Conservation (phyloP, 2,329 filamentous ascomycete species). For the Biscogniauxia mediterranea region DNA sequence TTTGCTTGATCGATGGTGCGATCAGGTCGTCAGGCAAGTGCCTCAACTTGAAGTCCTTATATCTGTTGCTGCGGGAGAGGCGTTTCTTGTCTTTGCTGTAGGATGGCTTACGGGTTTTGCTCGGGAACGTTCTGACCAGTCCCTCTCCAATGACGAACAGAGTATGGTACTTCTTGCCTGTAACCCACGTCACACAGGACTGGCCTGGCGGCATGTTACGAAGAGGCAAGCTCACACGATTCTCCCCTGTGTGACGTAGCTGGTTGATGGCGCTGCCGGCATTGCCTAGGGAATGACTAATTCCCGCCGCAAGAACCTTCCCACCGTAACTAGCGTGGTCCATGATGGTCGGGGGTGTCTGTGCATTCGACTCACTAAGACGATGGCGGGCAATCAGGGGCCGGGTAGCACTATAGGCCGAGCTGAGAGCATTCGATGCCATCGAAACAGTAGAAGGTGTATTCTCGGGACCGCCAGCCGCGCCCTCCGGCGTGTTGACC, state of each 20-base stretch:
- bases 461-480: conserved; percentile 48
- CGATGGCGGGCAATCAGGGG: conserved; percentile 56
- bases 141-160: conserved; percentile 67
- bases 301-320: conserved; percentile 69
- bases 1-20: conserved; percentile 53
- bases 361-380: conserved; percentile 46
- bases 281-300: conserved; percentile 72
- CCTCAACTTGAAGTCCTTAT: conserved; percentile 67
- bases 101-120: conserved; percentile 54
- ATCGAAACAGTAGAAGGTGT: conserved; percentile 61
- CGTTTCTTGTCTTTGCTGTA: conserved; percentile 53
- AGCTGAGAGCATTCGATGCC: conserved; percentile 68
- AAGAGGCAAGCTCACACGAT: conserved; percentile 66
- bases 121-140: conserved; percentile 63
- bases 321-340: conserved; percentile 67
- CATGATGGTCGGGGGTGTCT: conserved; percentile 47
- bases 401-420: conserved; percentile 67
- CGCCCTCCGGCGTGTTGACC: conserved; percentile 42
- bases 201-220: conserved; percentile 49
- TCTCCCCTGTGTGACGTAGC: conserved; percentile 72
- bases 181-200: conserved; percentile 65
- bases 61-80: conserved; percentile 54
- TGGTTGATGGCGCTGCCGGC: conserved; percentile 69
- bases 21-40: conserved; percentile 59
- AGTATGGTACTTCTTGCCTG: conserved; percentile 58